These are phyloP conservation scores for Yamadazyma kanchanaburiensis DNA, from an alignment of 1,139 yeast species.

Conservation along the genomic window DNA sequence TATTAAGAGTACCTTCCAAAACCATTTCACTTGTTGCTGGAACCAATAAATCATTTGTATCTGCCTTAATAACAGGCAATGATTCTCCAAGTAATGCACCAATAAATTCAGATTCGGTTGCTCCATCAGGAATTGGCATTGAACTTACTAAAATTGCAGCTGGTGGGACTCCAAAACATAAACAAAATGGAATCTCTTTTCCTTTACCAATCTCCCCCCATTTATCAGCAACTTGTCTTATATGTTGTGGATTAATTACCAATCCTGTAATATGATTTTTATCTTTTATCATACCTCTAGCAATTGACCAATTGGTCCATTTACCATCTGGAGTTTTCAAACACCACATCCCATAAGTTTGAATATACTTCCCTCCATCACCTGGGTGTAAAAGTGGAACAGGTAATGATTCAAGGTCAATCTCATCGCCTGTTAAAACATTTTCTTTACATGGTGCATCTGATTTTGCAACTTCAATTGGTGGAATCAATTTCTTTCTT, in stretches of 20 bases:
- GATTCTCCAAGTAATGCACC: slow-evolving; percentile 2
- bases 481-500: slow-evolving; percentile 1
- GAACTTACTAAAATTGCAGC: slow-evolving; percentile 2
- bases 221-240: slow-evolving; percentile 1
- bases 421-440: background rate
- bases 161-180: slow-evolving; percentile 2
- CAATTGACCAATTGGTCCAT: slow-evolving; percentile 1
- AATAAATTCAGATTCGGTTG: slow-evolving; percentile 2
- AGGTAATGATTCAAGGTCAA: slow-evolving; percentile 1
- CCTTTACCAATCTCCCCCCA: slow-evolving; percentile 1
- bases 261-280: slow-evolving; percentile 1
- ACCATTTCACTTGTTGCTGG: slow-evolving; percentile 3
- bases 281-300: slow-evolving; percentile 1
- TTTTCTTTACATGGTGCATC: slow-evolving; percentile 2
- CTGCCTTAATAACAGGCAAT: slow-evolving; percentile 1
- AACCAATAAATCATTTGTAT: slow-evolving; percentile 1
- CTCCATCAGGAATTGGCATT: slow-evolving; percentile 3
- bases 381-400: slow-evolving; percentile 1
- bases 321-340: slow-evolving; percentile 1
- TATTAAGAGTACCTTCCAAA: slow-evolving; percentile 1
- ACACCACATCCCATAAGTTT: slow-evolving; percentile 1
- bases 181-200: slow-evolving; percentile 1
- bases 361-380: slow-evolving; percentile 1
- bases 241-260: slow-evolving; percentile 1
- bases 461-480: background rate